Evolutionary conservation across 2,329 filamentous ascomycete species (phyloP).

Genomic region (Periconia sp.): DNA sequence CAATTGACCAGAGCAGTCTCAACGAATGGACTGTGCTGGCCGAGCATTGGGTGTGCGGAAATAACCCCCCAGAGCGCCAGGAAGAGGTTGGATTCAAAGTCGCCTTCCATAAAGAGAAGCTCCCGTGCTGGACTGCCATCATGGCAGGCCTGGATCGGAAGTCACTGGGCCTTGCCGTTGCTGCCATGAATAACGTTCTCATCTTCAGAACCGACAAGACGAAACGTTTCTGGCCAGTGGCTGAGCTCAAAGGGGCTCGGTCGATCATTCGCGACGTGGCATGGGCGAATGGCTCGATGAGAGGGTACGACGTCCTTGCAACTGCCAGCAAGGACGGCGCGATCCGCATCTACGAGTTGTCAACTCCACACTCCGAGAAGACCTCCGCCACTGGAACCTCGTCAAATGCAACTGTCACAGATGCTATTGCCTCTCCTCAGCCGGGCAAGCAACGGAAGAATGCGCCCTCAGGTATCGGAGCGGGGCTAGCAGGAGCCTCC

Average conservation of each 20-base stretch:
- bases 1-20: slow-evolving; percentile 81
- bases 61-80: slow-evolving; percentile 68
- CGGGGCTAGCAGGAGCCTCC: slow-evolving; percentile 56
- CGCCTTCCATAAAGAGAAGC: slow-evolving; percentile 84
- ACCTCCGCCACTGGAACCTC: slow-evolving; percentile 27
- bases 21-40: slow-evolving; percentile 78
- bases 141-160: slow-evolving; percentile 82
- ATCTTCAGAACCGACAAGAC: slow-evolving; percentile 79
- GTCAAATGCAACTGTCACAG: slow-evolving; percentile 23
- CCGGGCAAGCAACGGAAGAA: slow-evolving; percentile 34
- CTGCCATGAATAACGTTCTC: slow-evolving; percentile 81
- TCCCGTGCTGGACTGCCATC: slow-evolving; percentile 78
- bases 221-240: slow-evolving; percentile 84
- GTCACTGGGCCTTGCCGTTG: slow-evolving; percentile 80
- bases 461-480: slow-evolving; percentile 59
- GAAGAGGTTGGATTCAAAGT: slow-evolving; percentile 89
- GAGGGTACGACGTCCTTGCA: slow-evolving; percentile 88
- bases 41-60: slow-evolving; percentile 73
- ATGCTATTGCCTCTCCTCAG: slow-evolving; percentile 32
- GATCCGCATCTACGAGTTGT: slow-evolving; percentile 84
- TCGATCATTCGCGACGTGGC: slow-evolving; percentile 85
- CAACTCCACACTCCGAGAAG: slow-evolving; percentile 61
- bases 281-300: slow-evolving; percentile 90
- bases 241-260: slow-evolving; percentile 74
- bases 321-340: slow-evolving; percentile 92